A percentile compares a stretch with the other conserved stretches of the same genome.
Evolutionary conservation across 768 basidiomycete genomes (phyloP).

Genomic region (Russula griseocarnosa): DNA sequence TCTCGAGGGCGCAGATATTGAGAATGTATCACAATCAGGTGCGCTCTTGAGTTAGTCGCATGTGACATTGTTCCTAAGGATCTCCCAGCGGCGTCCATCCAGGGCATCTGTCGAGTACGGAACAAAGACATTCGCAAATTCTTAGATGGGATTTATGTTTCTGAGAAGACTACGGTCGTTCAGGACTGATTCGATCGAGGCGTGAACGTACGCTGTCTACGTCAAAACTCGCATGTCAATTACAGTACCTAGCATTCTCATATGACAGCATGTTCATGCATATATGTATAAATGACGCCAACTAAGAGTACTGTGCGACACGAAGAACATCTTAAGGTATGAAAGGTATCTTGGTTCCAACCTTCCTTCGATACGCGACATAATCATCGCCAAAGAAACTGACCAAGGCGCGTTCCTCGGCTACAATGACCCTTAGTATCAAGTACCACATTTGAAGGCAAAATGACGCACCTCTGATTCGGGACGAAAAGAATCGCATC

Average conservation of each 20-base stretch:
- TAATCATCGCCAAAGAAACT: constrained; percentile 92
- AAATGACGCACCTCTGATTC: constrained; percentile 66
- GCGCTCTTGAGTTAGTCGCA: constrained; percentile 23
- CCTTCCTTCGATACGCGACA: constrained; percentile 62
- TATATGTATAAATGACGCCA: background rate
- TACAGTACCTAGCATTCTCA: constrained; percentile 30
- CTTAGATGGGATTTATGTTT: constrained; percentile 91
- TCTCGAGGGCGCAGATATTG: constrained; percentile 91
- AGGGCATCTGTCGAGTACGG: constrained; percentile 92
- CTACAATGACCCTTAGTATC: constrained; percentile 39
- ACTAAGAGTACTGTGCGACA: background rate
- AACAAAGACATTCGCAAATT: constrained; percentile 99
- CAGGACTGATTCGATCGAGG: constrained; percentile 17
- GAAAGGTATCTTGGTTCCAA: constrained; percentile 88
- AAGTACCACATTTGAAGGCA: background rate
- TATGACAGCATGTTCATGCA: constrained; percentile 34
- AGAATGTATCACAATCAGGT: constrained; percentile 97
- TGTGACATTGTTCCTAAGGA: constrained; percentile 15
- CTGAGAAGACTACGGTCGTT: constrained; percentile 66
- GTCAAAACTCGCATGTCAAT: constrained; percentile 34
- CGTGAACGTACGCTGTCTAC: constrained; percentile 2
- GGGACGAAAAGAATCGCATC: constrained; percentile 81
- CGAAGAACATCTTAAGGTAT: constrained; percentile 47
- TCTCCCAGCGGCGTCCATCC: constrained; percentile 82
- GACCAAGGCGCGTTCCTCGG: constrained; percentile 74